A percentile compares a stretch with the other conserved stretches of the same genome.
Evolutionary conservation across 768 basidiomycete genomes (phyloP).

Genomic region (Tulasnella sp.): DNA sequence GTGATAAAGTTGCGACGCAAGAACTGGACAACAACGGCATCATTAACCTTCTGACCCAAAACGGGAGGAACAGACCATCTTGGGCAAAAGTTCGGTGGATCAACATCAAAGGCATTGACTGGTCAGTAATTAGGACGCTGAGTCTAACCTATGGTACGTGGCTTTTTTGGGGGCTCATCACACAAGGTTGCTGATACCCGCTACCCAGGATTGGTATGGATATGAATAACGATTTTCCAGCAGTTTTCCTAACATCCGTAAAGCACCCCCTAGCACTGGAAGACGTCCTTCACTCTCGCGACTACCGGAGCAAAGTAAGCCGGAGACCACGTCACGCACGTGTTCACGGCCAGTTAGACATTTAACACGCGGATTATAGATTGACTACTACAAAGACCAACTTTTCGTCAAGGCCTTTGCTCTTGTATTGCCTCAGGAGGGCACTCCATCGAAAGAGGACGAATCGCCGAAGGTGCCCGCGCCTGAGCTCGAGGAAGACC

Average conservation of each 20-base stretch:
- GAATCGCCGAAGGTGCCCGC: background rate
- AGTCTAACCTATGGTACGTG: slow-evolving; percentile 14
- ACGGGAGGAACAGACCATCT: background rate
- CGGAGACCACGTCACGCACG: background rate
- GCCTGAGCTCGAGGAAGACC: background rate
- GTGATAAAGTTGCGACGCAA: background rate
- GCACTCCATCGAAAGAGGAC: background rate
- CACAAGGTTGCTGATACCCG: background rate
- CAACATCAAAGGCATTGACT: slow-evolving; percentile 17
- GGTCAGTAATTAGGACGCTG: slow-evolving; percentile 7
- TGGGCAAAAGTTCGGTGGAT: slow-evolving; percentile 13
- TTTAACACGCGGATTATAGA: background rate
- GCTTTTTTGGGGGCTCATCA: background rate
- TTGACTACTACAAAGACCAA: slow-evolving; percentile 35
- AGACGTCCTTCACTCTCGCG: slow-evolving; percentile 26
- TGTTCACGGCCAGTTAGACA: background rate
- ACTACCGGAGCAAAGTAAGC: slow-evolving; percentile 11
- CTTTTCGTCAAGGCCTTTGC: slow-evolving; percentile 62
- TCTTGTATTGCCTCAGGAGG: slow-evolving; percentile 27
- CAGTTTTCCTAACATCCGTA: background rate
- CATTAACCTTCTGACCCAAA: background rate
- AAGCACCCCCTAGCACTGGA: slow-evolving; percentile 28
- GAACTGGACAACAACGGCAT: slow-evolving; percentile 15
- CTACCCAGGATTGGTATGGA: background rate
- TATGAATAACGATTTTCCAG: background rate